phyloP scores from a whole-genome alignment of 2,329 filamentous ascomycete species.

The Aspergillus ochraceoroseus region DNA sequence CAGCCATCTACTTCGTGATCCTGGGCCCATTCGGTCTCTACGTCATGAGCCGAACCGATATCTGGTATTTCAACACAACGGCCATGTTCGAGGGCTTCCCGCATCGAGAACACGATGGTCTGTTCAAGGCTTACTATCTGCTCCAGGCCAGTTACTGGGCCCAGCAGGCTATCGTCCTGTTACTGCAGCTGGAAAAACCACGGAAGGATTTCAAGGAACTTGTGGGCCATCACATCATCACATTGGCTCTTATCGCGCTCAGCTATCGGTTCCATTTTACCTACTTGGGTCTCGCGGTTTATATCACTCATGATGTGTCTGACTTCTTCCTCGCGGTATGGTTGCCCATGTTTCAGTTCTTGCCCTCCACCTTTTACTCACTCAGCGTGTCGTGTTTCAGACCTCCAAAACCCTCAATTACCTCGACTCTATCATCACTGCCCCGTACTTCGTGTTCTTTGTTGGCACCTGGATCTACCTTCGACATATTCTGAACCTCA shows the following conservation, averaged over 20 bases:
- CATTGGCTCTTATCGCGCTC: conserved; percentile 71
- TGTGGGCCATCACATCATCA: conserved; percentile 86
- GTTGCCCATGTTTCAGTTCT: background rate
- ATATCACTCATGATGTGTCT: conserved; percentile 88
- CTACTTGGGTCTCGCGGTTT: conserved; percentile 88
- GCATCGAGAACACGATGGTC: conserved; percentile 70
- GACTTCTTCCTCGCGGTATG: conserved; percentile 89
- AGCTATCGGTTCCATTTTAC: conserved; percentile 97
- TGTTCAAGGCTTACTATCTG: conserved; percentile 94
- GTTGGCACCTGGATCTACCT: conserved; percentile 82
- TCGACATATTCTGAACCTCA: conserved; percentile 63
- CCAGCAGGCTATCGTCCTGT: conserved; percentile 82
- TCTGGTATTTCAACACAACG: conserved; percentile 92
- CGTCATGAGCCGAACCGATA: conserved; percentile 83
- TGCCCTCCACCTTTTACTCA: too few species aligned
- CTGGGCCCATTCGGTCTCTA: conserved; percentile 80
- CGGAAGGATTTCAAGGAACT: conserved; percentile 94
- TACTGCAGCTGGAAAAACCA: conserved; percentile 85
- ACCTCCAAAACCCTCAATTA: conserved; percentile 92
- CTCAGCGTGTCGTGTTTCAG: too few species aligned
- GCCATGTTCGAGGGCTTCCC: conserved; percentile 89
- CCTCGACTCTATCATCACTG: conserved; percentile 70
- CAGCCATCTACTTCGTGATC: conserved; percentile 79
- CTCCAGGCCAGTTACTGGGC: conserved; percentile 94
- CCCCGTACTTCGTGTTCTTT: conserved; percentile 79